Evolutionary conservation across 306 rosid genomes (phyloP).

Genomic region (Lathyrus sativus): DNA sequence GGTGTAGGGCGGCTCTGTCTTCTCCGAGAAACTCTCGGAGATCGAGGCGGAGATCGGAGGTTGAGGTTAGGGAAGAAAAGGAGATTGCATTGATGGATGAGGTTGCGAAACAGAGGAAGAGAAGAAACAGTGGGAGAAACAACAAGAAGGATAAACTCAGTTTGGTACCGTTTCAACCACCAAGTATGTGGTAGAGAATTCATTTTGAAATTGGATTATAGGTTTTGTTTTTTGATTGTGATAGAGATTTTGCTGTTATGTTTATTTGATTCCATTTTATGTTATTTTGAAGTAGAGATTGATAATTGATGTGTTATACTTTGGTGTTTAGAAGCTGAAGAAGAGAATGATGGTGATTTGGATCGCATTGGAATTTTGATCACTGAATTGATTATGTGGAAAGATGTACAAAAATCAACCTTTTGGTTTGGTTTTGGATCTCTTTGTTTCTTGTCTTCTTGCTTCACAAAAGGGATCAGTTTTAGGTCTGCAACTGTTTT

Average conservation of each 20-base stretch:
- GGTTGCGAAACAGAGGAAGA: conserved; percentile 54
- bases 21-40: conserved; percentile 76
- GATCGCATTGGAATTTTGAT: conserved; percentile 59
- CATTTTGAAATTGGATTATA: not conserved
- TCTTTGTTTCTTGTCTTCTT: conserved; percentile 75
- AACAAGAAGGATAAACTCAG: conserved; percentile 65
- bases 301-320: conserved; percentile 1
- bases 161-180: conserved; percentile 57
- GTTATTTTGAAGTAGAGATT: conserved; percentile 14
- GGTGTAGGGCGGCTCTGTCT: conserved; percentile 55
- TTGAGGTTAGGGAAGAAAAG: conserved; percentile 65
- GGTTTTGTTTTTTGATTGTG: no score
- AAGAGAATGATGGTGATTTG: conserved; percentile 52
- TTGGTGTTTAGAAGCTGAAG: conserved; percentile 49
- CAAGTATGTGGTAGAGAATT: conserved; percentile 22
- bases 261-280: not conserved
- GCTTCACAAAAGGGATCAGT: conserved; percentile 67
- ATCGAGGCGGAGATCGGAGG: conserved; percentile 62
- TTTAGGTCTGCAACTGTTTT: conserved; percentile 53
- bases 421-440: conserved; percentile 90
- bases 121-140: conserved; percentile 37
- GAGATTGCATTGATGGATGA: conserved; percentile 57
- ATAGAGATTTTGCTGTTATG: not conserved
- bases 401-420: conserved; percentile 66
- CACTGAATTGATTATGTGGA: conserved; percentile 78